Percentiles rank a stretch among this genome's conserved stretches.
phyloP scores from a whole-genome alignment of 805 yeast genomes.

The Dipodascus albidus region DNA sequence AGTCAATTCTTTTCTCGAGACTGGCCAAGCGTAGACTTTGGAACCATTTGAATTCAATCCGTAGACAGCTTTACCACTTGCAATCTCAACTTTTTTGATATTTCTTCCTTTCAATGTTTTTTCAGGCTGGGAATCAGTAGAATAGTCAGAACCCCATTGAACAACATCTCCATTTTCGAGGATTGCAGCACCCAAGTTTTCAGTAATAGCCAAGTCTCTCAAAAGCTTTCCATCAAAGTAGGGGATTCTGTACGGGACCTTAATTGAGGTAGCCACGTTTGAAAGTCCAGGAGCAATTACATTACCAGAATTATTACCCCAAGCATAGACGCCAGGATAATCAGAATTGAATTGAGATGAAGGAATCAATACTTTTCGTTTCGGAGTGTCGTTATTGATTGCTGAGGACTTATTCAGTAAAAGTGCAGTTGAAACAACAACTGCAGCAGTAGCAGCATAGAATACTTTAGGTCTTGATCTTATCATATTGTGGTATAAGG shows the following conservation, averaged over 20 bases:
- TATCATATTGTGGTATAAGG: background rate
- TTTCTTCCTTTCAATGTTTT: conserved; percentile 34
- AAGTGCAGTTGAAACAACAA: background rate
- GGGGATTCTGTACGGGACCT: conserved; percentile 47
- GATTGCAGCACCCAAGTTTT: conserved; percentile 40
- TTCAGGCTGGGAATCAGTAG: conserved; percentile 23
- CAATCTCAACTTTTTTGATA: conserved; percentile 33
- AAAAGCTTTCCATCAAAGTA: conserved; percentile 53
- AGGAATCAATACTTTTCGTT: background rate
- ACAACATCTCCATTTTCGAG: conserved; percentile 59
- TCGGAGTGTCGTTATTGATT: background rate
- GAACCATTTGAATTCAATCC: conserved; percentile 32
- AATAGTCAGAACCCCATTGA: conserved; percentile 50
- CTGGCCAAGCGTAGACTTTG: conserved; percentile 2
- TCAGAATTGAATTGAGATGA: background rate
- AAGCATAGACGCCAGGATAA: conserved; percentile 46
- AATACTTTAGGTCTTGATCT: background rate
- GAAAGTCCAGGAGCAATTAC: conserved; percentile 24
- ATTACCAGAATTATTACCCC: conserved; percentile 44
- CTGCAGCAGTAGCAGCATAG: background rate
- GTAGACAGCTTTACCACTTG: conserved; percentile 38
- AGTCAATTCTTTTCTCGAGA: background rate
- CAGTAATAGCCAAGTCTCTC: conserved; percentile 43
- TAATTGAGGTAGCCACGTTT: conserved; percentile 25
- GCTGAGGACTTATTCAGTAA: background rate